Evolutionary conservation across 2,329 filamentous ascomycete species (phyloP).

Genomic region (Trichoderma koningiopsis): DNA sequence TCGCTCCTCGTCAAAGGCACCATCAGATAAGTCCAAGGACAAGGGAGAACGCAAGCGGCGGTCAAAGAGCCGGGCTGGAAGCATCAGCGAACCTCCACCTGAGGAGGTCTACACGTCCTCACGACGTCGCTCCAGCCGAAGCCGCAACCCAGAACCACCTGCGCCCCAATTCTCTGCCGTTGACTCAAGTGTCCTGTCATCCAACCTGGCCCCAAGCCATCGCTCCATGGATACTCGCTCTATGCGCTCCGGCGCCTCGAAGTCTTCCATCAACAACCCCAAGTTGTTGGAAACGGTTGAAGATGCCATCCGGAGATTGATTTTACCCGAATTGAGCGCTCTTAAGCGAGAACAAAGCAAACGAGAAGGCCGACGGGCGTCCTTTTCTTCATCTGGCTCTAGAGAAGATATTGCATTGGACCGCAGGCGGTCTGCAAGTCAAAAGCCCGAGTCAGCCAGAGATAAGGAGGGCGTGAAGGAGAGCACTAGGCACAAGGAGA

Average conservation of each 20-base stretch:
- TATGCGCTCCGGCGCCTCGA: conserved; percentile 53
- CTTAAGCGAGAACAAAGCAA: conserved; percentile 88
- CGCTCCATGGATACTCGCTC: conserved; percentile 59
- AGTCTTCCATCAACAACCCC: conserved; percentile 87
- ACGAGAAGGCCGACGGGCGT: conserved; percentile 69
- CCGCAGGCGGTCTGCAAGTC: conserved; percentile 62
- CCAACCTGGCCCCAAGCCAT: conserved; percentile 56
- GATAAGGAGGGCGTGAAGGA: conserved; percentile 61
- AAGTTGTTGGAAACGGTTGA: conserved; percentile 89
- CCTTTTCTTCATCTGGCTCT: conserved; percentile 58
- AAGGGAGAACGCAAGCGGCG: conserved; percentile 53
- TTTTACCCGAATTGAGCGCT: conserved; percentile 87
- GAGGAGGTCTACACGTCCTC: conserved; percentile 49
- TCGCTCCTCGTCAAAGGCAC: conserved; percentile 38
- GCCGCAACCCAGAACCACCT: conserved; percentile 52
- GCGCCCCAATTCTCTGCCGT: conserved; percentile 54
- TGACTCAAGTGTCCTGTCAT: conserved; percentile 59
- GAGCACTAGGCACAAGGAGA: conserved; percentile 47
- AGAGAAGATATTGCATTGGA: conserved; percentile 60
- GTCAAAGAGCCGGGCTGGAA: conserved; percentile 54
- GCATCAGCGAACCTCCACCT: conserved; percentile 49
- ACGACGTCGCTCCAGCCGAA: conserved; percentile 54
- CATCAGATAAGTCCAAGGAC: conserved; percentile 47
- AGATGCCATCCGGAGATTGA: conserved; percentile 85
- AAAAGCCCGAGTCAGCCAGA: conserved; percentile 54